Evolutionary conservation across 164 flowering plant genomes (phyloP), one percentile per base, ranked within the genome.

Genomic region (Kingdonia uniflora): DNA sequence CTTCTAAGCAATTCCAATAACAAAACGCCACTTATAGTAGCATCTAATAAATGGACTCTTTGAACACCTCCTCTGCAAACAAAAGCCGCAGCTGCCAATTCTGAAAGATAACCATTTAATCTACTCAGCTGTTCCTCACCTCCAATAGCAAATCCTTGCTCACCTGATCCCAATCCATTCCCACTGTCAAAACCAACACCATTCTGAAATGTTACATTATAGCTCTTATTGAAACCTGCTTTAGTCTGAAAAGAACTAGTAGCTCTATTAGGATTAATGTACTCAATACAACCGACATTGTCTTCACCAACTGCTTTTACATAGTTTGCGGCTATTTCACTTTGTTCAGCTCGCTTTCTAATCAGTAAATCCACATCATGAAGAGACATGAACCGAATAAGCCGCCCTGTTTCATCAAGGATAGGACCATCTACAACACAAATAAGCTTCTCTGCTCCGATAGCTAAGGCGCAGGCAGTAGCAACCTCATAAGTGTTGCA

Each of bases 401-500:
- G 95, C 20, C 75, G 81, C 26, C 78, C 86, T 61, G 19, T 56
- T 62, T 92, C 97, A 80, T 92, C 96, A 46, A 74, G 67, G 60
- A 92, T 86, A 41, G 89, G 92, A 46, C 95, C 99, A 70, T 92
- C 96, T 56, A 92, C 80, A 26, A 92, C 67, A 73, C 95, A 82
- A 37, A 92, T 84, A 68, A 92, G 95, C 64, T 92, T 92, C 55
- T 94, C 99, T n/a, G 97, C 97, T 64, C 78, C 85, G 65, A 92
- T 74, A 57, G 97, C 95, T 47, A 89, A 61, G 20, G 99, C 96
- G 70, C 96, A 89, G 48, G 99, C 99, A 48, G 97, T 94, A 38
- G 97, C 97, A 65, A 94, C 99, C 73, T 94, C 99, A 69, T 89
- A 94, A 26, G 95, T 84, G 76, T 94, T 94, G 97, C 99, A 94